A percentile compares a stretch with the other conserved stretches of the same genome.
Evolutionary conservation across 768 basidiomycete genomes (phyloP).

Genomic region (Amanita jacksonii): DNA sequence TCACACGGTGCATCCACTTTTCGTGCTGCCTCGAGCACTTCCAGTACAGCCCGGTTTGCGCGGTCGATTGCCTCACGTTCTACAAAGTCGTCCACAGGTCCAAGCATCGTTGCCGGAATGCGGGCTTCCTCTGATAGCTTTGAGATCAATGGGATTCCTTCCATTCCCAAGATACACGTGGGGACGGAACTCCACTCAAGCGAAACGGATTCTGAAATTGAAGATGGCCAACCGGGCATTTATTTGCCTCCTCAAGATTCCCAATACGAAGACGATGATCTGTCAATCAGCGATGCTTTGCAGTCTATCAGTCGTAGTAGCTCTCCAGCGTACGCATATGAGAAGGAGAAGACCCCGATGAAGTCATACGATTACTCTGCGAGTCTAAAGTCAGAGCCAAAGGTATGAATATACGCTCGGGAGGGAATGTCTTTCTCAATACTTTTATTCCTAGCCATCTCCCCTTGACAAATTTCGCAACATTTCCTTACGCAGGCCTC

Average conservation of each 20-base stretch:
- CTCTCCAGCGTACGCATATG: conserved; percentile 38
- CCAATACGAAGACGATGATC: conserved; percentile 32
- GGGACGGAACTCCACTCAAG: conserved; percentile 21
- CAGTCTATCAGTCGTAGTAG: conserved; percentile 45
- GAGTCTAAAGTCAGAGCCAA: conserved; percentile 51
- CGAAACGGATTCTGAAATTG: conserved; percentile 24
- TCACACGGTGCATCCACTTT: conserved; percentile 38
- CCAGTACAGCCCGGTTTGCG: conserved; percentile 40
- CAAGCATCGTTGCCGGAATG: conserved; percentile 16
- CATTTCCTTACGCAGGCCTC: conserved; percentile 45
- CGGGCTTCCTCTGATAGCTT: conserved; percentile 40
- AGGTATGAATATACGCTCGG: conserved; percentile 30
- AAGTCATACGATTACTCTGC: conserved; percentile 50
- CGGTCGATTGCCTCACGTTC: conserved; percentile 42
- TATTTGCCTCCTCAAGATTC: conserved; percentile 41
- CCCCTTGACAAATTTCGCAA: conserved; percentile 57
- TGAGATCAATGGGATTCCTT: conserved; percentile 49
- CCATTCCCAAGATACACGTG: conserved; percentile 32
- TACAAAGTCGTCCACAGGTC: conserved; percentile 35
- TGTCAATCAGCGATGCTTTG: conserved; percentile 48
- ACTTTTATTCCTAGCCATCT: conserved; percentile 43
- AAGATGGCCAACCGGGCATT: conserved; percentile 43
- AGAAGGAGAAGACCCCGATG: conserved; percentile 34
- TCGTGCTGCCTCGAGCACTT: conserved; percentile 34
- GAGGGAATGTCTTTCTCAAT: neutral